Conservation (phyloP, 371 early-diverging fungal genomes). For the Globomyces sp. region DNA sequence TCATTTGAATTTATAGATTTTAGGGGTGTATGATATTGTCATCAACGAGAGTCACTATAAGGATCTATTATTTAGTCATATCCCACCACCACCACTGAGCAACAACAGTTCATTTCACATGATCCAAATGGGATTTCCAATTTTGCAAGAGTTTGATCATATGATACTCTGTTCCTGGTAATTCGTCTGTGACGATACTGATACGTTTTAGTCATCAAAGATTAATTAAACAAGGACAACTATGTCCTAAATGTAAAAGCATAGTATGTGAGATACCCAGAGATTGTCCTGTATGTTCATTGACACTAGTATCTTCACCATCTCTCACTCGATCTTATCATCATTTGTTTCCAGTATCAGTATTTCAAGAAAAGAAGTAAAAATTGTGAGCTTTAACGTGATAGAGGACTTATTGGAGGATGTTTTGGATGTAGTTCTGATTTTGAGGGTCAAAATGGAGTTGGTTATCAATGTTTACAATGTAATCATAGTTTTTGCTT, state of each 20-base stretch:
- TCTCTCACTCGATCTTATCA: slow-evolving; percentile 7
- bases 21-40: not conserved
- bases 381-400: too few species aligned
- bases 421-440: slow-evolving; percentile 4
- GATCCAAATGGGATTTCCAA: slow-evolving; percentile 11
- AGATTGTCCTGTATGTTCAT: slow-evolving; percentile 5
- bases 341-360: slow-evolving; percentile 8
- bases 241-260: slow-evolving; percentile 5
- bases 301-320: slow-evolving; percentile 6
- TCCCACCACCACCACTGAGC: slow-evolving; percentile 11
- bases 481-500: slow-evolving; percentile 2
- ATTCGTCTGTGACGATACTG: too few species aligned
- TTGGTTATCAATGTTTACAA: not conserved
- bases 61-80: slow-evolving; percentile 8
- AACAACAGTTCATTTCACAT: not conserved
- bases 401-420: not conserved
- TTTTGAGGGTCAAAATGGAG: too few species aligned
- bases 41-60: slow-evolving; percentile 2
- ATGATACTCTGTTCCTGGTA: not conserved
- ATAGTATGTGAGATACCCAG: slow-evolving; percentile 11
- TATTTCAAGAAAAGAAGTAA: not conserved
- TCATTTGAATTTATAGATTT: too few species aligned
- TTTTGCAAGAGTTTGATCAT: not conserved
- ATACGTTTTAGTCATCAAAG: not conserved
- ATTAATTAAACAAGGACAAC: slow-evolving; percentile 2